Percentiles rank a stretch among this genome's conserved stretches.
phyloP scores from a whole-genome alignment of 768 basidiomycete species.

The Boletales sp. region DNA sequence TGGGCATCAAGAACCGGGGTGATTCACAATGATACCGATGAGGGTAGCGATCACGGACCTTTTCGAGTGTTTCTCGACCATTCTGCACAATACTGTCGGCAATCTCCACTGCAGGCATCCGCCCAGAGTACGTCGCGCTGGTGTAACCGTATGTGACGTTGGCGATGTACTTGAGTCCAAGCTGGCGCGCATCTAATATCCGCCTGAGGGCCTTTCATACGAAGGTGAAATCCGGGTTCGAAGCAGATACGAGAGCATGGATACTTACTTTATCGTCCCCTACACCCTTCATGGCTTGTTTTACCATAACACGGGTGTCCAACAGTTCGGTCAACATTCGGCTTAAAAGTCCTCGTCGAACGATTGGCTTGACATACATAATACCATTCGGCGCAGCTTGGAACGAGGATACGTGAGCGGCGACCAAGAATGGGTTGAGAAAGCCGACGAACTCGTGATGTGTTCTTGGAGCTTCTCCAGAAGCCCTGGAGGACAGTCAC shows the following conservation, averaged over 20 bases:
- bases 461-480: conserved; percentile 70
- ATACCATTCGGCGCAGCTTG: conserved; percentile 94
- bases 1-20: conserved; percentile 25
- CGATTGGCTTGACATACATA: conserved; percentile 82
- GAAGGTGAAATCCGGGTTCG: not conserved
- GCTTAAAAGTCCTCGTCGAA: conserved; percentile 80
- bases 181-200: conserved; percentile 86
- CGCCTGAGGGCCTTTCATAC: conserved; percentile 58
- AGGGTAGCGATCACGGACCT: conserved; percentile 45
- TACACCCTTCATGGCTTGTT: conserved; percentile 87
- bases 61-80: conserved; percentile 92
- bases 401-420: not conserved
- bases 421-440: not conserved
- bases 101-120: conserved; percentile 98
- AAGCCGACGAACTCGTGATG: conserved; percentile 57
- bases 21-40: not conserved
- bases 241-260: not conserved
- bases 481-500: conserved; percentile 65
- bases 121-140: conserved; percentile 87
- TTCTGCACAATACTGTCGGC: conserved; percentile 98
- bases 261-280: conserved; percentile 66
- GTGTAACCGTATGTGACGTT: conserved; percentile 98
- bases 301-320: conserved; percentile 97
- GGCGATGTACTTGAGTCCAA: conserved; percentile 90
- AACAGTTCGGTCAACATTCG: conserved; percentile 92